Evolutionary conservation across 768 basidiomycete genomes (phyloP).

Genomic region (Lactarius hatsudake): DNA sequence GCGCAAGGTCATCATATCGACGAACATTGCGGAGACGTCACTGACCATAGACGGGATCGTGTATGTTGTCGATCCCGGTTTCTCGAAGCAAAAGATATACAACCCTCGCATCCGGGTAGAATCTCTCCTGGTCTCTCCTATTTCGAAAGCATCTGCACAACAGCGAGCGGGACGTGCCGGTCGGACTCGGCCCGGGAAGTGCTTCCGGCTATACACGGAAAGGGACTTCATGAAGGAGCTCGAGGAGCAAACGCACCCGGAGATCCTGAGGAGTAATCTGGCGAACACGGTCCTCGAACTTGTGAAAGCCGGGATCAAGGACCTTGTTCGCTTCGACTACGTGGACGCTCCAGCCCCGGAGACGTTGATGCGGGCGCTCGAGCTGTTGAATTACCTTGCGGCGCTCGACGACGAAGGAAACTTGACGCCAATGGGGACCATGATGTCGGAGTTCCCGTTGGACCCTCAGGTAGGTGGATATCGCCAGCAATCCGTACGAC

Average conservation of each 20-base stretch:
- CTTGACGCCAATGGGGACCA: slow-evolving; percentile 77
- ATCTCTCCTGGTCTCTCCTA: slow-evolving; percentile 87
- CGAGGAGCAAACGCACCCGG: slow-evolving; percentile 96
- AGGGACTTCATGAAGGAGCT: slow-evolving; percentile 95
- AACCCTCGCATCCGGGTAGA: slow-evolving; percentile 97
- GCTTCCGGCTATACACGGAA: slow-evolving; percentile 95
- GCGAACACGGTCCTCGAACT: slow-evolving; percentile 92
- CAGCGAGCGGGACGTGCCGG: slow-evolving; percentile 96
- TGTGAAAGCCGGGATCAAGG: slow-evolving; percentile 93
- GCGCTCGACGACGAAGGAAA: slow-evolving; percentile 95
- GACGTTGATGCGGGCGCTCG: slow-evolving; percentile 94
- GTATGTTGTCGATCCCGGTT: slow-evolving; percentile 98
- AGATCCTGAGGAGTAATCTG: slow-evolving; percentile 90
- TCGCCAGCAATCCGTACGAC: neutral
- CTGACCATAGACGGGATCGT: slow-evolving; percentile 98
- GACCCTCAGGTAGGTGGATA: slow-evolving; percentile 74
- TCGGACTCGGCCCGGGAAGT: slow-evolving; percentile 93
- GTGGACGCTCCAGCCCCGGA: slow-evolving; percentile 94
- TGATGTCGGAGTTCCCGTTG: slow-evolving; percentile 99
- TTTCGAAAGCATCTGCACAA: slow-evolving; percentile 95
- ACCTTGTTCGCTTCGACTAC: slow-evolving; percentile 85
- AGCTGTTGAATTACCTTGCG: slow-evolving; percentile 86
- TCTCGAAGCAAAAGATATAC: slow-evolving; percentile 98
- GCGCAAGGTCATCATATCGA: slow-evolving; percentile 91
- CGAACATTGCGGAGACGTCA: slow-evolving; percentile 97